phyloP scores from a whole-genome alignment of 2,329 filamentous ascomycete species.

The Blumeria graminis region DNA sequence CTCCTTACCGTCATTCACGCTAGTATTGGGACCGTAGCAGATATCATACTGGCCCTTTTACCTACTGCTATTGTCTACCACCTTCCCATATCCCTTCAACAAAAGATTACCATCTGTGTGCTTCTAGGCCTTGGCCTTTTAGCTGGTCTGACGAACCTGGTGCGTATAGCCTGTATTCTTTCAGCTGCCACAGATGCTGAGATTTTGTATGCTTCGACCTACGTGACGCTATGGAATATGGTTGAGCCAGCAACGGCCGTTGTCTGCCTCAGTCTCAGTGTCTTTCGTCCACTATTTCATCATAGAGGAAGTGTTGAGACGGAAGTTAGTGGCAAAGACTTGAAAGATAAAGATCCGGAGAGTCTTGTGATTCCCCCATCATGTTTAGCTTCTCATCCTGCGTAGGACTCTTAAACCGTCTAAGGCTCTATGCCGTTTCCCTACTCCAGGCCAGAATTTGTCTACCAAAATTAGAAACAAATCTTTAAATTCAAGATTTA shows the following conservation, averaged over 20 bases:
- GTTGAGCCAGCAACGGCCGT: conserved; percentile 7
- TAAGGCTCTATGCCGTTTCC: too few relatives aligned
- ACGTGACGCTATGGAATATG: conserved; percentile 7
- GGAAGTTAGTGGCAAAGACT: too few relatives aligned
- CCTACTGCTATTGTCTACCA: conserved; percentile 6
- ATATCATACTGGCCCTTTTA: conserved; percentile 6
- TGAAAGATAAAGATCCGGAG: too few relatives aligned
- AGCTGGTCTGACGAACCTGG: conserved; percentile 6
- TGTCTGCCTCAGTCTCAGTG: conserved; percentile 5
- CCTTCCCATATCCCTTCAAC: conserved; percentile 1
- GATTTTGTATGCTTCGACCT: conserved; percentile 6
- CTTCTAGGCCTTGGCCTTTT: conserved; percentile 1
- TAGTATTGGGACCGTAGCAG: conserved; percentile 2
- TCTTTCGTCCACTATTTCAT: conserved; percentile 6
- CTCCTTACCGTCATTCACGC: not conserved
- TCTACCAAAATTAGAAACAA: too few relatives aligned
- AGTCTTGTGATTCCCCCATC: too few relatives aligned
- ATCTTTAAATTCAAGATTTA: too few relatives aligned
- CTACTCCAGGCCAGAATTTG: too few relatives aligned
- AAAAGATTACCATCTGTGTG: not conserved
- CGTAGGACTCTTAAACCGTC: too few relatives aligned
- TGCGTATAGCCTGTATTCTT: conserved; percentile 6
- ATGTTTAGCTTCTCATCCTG: too few relatives aligned
- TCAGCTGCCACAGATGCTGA: conserved; percentile 2
- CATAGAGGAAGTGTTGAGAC: too few relatives aligned